Conservation (phyloP, 768 basidiomycete species). For the Glaciozyma martinii region DNA sequence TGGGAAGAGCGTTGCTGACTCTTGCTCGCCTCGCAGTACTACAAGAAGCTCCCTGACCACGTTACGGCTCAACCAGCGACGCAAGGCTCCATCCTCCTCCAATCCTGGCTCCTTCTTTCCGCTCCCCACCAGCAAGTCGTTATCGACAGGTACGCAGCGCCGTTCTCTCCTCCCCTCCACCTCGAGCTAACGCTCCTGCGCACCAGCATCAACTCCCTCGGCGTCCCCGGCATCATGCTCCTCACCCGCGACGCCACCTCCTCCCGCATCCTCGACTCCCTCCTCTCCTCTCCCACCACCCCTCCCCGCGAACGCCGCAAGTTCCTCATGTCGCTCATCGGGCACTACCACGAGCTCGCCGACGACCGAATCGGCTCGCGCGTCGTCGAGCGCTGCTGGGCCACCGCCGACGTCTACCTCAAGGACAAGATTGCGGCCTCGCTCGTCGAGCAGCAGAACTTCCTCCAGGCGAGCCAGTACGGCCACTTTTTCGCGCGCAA, state of each 20-base stretch:
- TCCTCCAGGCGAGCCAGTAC: slow-evolving; percentile 66
- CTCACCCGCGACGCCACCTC: slow-evolving; percentile 58
- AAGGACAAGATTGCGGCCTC: slow-evolving; percentile 92
- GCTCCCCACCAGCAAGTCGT: slow-evolving; percentile 60
- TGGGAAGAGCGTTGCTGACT: too few species aligned
- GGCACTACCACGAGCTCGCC: slow-evolving; percentile 67
- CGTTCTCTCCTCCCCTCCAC: not conserved
- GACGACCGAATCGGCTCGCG: slow-evolving; percentile 86
- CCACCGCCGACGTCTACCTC: slow-evolving; percentile 79
- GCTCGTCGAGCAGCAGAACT: slow-evolving; percentile 60
- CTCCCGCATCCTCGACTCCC: slow-evolving; percentile 67
- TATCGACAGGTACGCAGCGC: slow-evolving; percentile 53
- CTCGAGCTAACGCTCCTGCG: not conserved
- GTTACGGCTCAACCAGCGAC: slow-evolving; percentile 55
- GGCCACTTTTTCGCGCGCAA: slow-evolving; percentile 79
- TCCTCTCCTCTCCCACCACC: slow-evolving; percentile 51
- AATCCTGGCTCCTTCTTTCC: slow-evolving; percentile 64
- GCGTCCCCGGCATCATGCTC: slow-evolving; percentile 52
- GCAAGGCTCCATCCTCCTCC: slow-evolving; percentile 77
- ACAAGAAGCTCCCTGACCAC: slow-evolving; percentile 20
- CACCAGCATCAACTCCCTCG: slow-evolving; percentile 52
- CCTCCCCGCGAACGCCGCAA: slow-evolving; percentile 54
- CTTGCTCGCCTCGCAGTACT: slow-evolving; percentile 3
- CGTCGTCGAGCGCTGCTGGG: slow-evolving; percentile 86
- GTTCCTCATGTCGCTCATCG: slow-evolving; percentile 66